Percentiles rank a stretch among this genome's conserved stretches.
Evolutionary conservation across 306 rosid genomes (phyloP).

Genomic region (Sophora flavescens): DNA sequence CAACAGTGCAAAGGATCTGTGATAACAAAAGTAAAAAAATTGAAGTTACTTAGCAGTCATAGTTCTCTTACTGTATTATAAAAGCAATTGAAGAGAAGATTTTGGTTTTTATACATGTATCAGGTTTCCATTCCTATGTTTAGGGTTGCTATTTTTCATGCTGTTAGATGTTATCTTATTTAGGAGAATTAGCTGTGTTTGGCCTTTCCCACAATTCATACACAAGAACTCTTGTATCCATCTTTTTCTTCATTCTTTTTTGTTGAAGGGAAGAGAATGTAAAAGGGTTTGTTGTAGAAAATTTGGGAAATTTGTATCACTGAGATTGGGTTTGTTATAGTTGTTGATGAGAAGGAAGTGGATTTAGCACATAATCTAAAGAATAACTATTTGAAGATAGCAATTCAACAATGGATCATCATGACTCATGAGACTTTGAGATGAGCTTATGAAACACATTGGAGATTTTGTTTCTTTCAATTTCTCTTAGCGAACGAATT

Average conservation of each 20-base stretch:
- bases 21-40: constrained; percentile 50
- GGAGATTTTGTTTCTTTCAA: too few relatives aligned
- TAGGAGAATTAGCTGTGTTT: constrained; percentile 53
- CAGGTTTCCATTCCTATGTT: constrained; percentile 40
- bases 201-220: constrained; percentile 47
- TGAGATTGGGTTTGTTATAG: constrained; percentile 40
- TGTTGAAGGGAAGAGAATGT: constrained; percentile 58
- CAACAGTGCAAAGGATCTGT: constrained; percentile 52
- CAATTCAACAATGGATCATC: not conserved
- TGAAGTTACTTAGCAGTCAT: constrained; percentile 51
- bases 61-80: constrained; percentile 58
- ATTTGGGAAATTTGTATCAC: constrained; percentile 41
- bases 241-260: constrained; percentile 49
- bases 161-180: constrained; percentile 49
- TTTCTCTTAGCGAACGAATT: not conserved
- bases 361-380: constrained; percentile 15
- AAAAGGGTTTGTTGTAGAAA: constrained; percentile 52
- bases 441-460: too few relatives aligned
- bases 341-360: constrained; percentile 38
- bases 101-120: constrained; percentile 55
- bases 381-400: constrained; percentile 32
- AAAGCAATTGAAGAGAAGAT: constrained; percentile 50
- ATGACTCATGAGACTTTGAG: too few relatives aligned
- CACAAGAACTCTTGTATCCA: constrained; percentile 52
- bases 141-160: constrained; percentile 49